A percentile compares a stretch with the other conserved stretches of the same genome.
These are phyloP conservation scores for Pyrus hybrid DNA, from an alignment of 331 rosid genomes.

Conservation along the genomic window DNA sequence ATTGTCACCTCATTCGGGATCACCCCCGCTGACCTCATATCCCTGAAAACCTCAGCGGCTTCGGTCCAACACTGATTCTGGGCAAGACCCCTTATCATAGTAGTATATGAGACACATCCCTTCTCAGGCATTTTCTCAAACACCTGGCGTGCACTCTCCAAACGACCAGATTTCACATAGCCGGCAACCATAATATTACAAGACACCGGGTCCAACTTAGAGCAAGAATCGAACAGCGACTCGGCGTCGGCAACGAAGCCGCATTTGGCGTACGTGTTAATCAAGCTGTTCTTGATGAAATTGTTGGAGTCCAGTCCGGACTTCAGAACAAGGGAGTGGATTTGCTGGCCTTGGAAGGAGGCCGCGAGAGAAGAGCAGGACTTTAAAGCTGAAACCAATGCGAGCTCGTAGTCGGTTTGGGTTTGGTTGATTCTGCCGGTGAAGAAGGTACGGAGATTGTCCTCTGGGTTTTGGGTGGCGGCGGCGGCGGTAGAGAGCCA, in stretches of 20 bases:
- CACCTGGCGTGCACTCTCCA: constrained; percentile 52
- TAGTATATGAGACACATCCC: constrained; percentile 65
- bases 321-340: constrained; percentile 55
- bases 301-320: constrained; percentile 54
- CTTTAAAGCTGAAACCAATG: constrained; percentile 58
- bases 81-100: constrained; percentile 82
- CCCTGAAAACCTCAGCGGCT: constrained; percentile 62
- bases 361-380: constrained; percentile 49
- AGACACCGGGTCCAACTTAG: constrained; percentile 51
- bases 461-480: constrained; percentile 22
- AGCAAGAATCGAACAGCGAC: constrained; percentile 35
- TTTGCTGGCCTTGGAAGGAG: constrained; percentile 50
- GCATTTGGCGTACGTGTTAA: constrained; percentile 66
- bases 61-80: constrained; percentile 49
- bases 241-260: constrained; percentile 41
- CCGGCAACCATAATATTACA: constrained; percentile 79
- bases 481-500: constrained; percentile 36
- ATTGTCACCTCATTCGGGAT: constrained; percentile 61
- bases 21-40: constrained; percentile 51
- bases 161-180: constrained; percentile 45
- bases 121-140: constrained; percentile 59
- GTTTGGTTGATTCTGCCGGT: constrained; percentile 22
- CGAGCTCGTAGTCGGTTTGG: constrained; percentile 36
- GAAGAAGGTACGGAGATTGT: constrained; percentile 39
- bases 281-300: constrained; percentile 59